phyloP scores from a whole-genome alignment of 768 basidiomycete species.

The Auriscalpium orientale region DNA sequence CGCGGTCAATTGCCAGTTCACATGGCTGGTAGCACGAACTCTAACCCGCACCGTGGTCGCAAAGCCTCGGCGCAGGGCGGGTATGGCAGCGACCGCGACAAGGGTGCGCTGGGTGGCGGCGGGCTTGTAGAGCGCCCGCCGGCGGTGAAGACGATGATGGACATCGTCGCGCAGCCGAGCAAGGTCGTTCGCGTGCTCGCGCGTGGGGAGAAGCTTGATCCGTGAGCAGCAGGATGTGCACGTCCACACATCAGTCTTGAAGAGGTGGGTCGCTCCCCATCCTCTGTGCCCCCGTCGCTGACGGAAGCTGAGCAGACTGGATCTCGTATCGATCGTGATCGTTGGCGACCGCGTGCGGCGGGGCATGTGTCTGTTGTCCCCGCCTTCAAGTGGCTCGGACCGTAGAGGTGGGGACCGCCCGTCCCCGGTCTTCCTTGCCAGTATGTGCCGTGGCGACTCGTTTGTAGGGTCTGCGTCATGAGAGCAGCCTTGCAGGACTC shows the following conservation, averaged over 20 bases:
- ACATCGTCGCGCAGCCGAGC: constrained; percentile 62
- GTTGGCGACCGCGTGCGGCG: neutral
- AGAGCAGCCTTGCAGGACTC: no score
- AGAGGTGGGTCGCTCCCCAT: neutral
- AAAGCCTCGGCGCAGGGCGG: constrained; percentile 9
- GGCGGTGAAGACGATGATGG: constrained; percentile 79
- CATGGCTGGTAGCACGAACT: constrained; percentile 12
- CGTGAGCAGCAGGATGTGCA: constrained; percentile 13
- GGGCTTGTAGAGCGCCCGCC: constrained; percentile 69
- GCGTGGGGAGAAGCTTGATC: constrained; percentile 78
- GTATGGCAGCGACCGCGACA: constrained; percentile 6
- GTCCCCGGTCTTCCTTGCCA: neutral
- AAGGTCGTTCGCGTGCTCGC: constrained; percentile 75
- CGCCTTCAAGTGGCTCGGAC: no score
- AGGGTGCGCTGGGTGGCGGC: constrained; percentile 24
- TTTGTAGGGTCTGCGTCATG: neutral
- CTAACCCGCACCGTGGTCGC: constrained; percentile 7
- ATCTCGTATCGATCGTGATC: neutral
- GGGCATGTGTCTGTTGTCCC: neutral
- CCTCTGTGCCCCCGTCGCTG: neutral
- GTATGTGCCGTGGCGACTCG: neutral
- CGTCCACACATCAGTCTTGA: neutral
- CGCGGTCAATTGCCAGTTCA: constrained; percentile 13
- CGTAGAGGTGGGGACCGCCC: neutral
- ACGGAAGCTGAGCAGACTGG: neutral